Evolutionary conservation across 495 filamentous ascomycete species (phyloP), one percentile per base, ranked within the genome.

Genomic region (Hypoxylon lienhwacheense): DNA sequence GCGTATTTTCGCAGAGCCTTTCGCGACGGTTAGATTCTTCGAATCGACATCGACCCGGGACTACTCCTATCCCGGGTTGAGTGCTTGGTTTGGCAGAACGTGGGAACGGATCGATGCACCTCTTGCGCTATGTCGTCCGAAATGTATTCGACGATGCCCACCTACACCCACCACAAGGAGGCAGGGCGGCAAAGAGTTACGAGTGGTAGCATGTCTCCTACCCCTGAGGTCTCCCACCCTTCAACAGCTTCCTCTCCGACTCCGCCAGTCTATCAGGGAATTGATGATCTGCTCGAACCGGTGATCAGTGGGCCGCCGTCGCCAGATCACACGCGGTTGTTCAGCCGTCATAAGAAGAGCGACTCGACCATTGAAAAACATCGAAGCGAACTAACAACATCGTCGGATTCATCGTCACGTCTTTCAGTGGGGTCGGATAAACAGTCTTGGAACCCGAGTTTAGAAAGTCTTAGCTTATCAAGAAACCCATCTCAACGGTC

Each of bases 261-360:
- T 16, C 41, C 47, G 39, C 37, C 52, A 25, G 31, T 47, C 47
- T 35, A 46, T 15, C 53, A 63, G 45, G 47, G 54, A 63, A 56
- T 72, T 17, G 58, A 54, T 55, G 66, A 65, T 28, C 47, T 73
- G 34, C 55, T 81, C 34, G 75, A 74, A 29, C 77, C 78, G 21
- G 69, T 77, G 10, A 66, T 81, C 34, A 75, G 80, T 48, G 75
- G 74, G 28, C 79, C 77, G 24, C 77, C 78, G 10, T 81, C 79
- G 4, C 77, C 79, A 41, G 75, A 79, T 56, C 70, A 71, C 42
- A 72, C 81, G 54, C 77, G 79, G 43, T 72, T 74, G 19, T 67
- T 80, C 22, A 77, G 68, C 53, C 73, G 74, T 53, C 71, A 76
- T 55, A 72, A 77, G 68, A 78, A 73, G 63, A 69, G 72, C 42